These are phyloP conservation scores for Piedraia hortae DNA, from an alignment of 2,329 filamentous ascomycete species.

Conservation along the genomic window DNA sequence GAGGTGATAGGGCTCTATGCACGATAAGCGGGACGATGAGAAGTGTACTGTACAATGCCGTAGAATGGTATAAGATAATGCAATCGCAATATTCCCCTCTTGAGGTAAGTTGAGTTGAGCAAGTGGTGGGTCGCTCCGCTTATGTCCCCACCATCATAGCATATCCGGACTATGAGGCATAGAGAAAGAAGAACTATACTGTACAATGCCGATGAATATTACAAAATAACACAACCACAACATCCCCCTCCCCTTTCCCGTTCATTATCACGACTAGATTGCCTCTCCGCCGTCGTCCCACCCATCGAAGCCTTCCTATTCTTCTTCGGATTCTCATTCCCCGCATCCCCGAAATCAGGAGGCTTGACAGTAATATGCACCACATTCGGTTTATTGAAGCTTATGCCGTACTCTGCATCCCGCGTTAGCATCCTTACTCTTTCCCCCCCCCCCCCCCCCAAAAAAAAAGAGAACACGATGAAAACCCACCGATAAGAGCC, in stretches of 20 bases:
- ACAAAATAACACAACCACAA: conserved; percentile 36
- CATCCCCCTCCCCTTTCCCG: conserved; percentile 29
- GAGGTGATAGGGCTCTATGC: neutral
- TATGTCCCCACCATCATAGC: no score
- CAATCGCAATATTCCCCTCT: no score
- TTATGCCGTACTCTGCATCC: conserved; percentile 47
- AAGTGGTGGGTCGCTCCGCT: no score
- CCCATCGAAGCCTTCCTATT: no score
- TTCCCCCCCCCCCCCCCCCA: neutral
- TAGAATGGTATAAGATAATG: no score
- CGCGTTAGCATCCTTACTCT: neutral
- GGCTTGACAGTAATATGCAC: conserved; percentile 89
- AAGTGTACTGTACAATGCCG: conserved; percentile 1
- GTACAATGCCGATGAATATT: conserved; percentile 1
- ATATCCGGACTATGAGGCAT: no score
- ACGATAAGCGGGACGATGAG: neutral
- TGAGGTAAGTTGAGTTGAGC: no score
- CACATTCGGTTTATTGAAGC: conserved; percentile 46
- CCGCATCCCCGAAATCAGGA: conserved; percentile 56
- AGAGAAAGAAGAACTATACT: no score
- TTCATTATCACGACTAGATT: conserved; percentile 14
- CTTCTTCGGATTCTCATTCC: no score
- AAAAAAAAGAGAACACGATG: conserved; percentile 1
- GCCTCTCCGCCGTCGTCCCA: conserved; percentile 31
- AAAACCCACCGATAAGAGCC: conserved; percentile 41